Evolutionary conservation across 257 asterid species (phyloP).

Genomic region (Eustoma russellianum): DNA sequence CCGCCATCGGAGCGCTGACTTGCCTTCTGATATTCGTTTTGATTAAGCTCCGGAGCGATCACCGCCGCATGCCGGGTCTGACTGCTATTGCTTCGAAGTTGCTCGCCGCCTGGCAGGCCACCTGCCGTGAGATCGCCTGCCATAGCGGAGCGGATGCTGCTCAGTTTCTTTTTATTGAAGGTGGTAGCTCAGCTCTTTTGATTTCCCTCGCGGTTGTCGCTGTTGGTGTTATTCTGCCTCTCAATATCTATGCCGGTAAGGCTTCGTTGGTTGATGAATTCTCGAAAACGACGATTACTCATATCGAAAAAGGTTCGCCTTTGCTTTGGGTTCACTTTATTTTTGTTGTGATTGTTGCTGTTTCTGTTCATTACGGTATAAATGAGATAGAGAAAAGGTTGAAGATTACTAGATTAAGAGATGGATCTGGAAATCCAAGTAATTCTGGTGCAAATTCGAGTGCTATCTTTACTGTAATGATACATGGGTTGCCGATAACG

Average conservation of each 20-base stretch:
- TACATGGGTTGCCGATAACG: conserved; percentile 79
- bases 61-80: conserved; percentile 89
- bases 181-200: conserved; percentile 75
- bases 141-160: conserved; percentile 99
- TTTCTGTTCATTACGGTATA: conserved; percentile 71
- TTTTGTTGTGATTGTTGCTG: conserved; percentile 69
- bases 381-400: conserved; percentile 56
- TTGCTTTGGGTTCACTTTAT: conserved; percentile 88
- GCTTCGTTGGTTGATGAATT: conserved; percentile 71
- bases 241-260: conserved; percentile 67
- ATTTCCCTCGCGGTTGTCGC: conserved; percentile 55
- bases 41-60: conserved; percentile 93
- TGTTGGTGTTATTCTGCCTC: conserved; percentile 56
- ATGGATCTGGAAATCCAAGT: conserved; percentile 75
- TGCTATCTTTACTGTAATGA: conserved; percentile 78
- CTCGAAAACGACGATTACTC: conserved; percentile 83
- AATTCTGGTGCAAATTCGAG: conserved; percentile 53
- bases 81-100: conserved; percentile 79
- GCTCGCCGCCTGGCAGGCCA: conserved; percentile 96
- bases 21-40: conserved; percentile 77
- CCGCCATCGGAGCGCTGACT: conserved; percentile 87
- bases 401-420: conserved; percentile 74
- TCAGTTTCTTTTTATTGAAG: conserved; percentile 83
- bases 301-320: conserved; percentile 74
- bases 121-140: conserved; percentile 83